A percentile compares a stretch with the other conserved stretches of the same genome.
These are phyloP conservation scores for Moesziomyces aphidis DNA, from an alignment of 1,284 basidiomycete genomes.

Conservation along the genomic window DNA sequence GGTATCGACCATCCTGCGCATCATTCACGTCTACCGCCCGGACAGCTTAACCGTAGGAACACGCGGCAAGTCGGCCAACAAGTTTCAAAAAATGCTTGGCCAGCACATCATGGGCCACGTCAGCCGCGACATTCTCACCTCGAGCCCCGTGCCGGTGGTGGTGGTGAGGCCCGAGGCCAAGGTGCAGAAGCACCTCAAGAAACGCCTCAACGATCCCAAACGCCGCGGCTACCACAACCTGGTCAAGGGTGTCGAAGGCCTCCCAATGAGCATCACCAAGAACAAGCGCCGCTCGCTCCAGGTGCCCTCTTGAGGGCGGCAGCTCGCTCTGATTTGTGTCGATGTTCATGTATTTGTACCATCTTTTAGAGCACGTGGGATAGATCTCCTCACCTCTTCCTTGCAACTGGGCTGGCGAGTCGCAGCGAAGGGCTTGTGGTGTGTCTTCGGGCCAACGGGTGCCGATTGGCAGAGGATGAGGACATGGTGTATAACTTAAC, in stretches of 20 bases:
- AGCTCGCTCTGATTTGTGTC: no score
- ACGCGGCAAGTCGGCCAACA: constrained; percentile 72
- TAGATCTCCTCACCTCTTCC: not conserved
- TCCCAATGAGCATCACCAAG: constrained; percentile 58
- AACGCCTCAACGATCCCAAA: constrained; percentile 64
- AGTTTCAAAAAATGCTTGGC: constrained; percentile 65
- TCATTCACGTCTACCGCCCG: constrained; percentile 94
- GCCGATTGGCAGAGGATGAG: no score
- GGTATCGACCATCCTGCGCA: constrained; percentile 78
- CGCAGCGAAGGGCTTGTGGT: no score
- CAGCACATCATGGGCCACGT: constrained; percentile 61
- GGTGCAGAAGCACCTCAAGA: constrained; percentile 64
- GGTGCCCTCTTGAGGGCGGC: constrained; percentile 16
- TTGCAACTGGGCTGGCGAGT: no score
- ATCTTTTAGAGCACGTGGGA: not conserved
- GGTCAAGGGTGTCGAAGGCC: constrained; percentile 44
- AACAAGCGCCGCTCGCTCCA: constrained; percentile 45
- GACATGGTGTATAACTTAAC: no score
- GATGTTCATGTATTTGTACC: constrained; percentile 15
- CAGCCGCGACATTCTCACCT: constrained; percentile 60
- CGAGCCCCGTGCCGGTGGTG: constrained; percentile 66
- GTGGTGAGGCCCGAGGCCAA: constrained; percentile 66
- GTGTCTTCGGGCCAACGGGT: no score
- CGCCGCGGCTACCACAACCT: constrained; percentile 63
- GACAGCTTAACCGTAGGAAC: constrained; percentile 95